phyloP scores from a whole-genome alignment of 768 basidiomycete species.

The Naematelia encephala region DNA sequence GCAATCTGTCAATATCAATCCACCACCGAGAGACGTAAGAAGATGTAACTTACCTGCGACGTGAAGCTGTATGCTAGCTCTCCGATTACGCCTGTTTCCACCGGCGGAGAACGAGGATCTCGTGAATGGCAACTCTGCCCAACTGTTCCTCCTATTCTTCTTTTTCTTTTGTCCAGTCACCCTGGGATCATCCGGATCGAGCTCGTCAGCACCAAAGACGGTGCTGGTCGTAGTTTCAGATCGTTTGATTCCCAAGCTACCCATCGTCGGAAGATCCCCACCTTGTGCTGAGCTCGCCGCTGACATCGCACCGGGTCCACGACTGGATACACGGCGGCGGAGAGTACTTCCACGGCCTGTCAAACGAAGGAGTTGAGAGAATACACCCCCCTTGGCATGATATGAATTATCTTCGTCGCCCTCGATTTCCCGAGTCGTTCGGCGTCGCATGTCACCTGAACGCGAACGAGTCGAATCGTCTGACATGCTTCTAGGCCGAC shows the following conservation, averaged over 20 bases:
- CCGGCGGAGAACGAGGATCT: background rate
- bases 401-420: conserved; percentile 23
- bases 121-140: conserved; percentile 19
- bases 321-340: conserved; percentile 19
- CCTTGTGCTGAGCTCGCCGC: conserved; percentile 3
- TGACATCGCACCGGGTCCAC: conserved; percentile 1
- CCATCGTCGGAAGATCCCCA: conserved; percentile 30
- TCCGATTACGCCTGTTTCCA: conserved; percentile 14
- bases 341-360: conserved; percentile 26
- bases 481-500: conserved; percentile 11
- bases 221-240: conserved; percentile 14
- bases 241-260: conserved; percentile 25
- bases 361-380: conserved; percentile 33
- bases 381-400: conserved; percentile 35
- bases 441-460: conserved; percentile 22
- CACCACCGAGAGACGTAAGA: background rate
- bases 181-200: conserved; percentile 71
- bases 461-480: conserved; percentile 13
- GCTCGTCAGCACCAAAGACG: conserved; percentile 26
- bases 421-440: conserved; percentile 34
- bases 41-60: conserved; percentile 33
- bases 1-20: background rate
- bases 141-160: conserved; percentile 29
- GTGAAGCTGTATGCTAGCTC: conserved; percentile 37
- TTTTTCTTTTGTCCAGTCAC: conserved; percentile 60